Evolutionary conservation across 192 early-diverging fungal species (phyloP).

Genomic region (Backusella tuberculispora): DNA sequence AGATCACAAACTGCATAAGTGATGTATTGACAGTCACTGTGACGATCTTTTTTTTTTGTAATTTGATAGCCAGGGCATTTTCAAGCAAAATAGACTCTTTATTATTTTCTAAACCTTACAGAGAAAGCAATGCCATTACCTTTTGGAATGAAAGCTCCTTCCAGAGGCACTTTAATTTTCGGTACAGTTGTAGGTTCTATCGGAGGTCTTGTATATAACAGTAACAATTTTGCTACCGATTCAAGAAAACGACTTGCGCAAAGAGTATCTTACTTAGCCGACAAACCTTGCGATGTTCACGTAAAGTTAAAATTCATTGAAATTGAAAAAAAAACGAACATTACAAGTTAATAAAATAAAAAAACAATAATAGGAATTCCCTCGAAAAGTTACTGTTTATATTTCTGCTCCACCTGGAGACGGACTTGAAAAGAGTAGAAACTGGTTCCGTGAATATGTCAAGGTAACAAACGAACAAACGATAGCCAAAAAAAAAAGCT

Average conservation of each 20-base stretch:
- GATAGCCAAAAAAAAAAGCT: neutral
- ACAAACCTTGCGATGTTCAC: constrained; percentile 44
- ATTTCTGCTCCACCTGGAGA: constrained; percentile 50
- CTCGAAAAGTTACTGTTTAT: constrained; percentile 49
- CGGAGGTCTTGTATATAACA: constrained; percentile 37
- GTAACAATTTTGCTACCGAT: constrained; percentile 35
- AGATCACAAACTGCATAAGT: neutral
- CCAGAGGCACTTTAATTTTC: constrained; percentile 42
- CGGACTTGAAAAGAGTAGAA: constrained; percentile 48
- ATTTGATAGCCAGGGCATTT: neutral
- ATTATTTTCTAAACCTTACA: neutral
- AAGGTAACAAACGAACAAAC: constrained; percentile 37
- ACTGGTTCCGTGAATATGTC: constrained; percentile 49
- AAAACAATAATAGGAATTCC: constrained; percentile 14
- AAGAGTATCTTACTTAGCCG: constrained; percentile 40
- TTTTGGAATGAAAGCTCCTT: constrained; percentile 45
- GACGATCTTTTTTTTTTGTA: neutral
- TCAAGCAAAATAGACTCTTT: constrained; percentile 5
- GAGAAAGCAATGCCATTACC: constrained; percentile 22
- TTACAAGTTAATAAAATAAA: neutral
- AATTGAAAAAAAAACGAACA: neutral
- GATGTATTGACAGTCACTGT: neutral
- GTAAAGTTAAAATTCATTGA: constrained; percentile 22
- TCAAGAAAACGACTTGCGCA: constrained; percentile 31
- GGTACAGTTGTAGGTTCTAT: constrained; percentile 35